A percentile compares a stretch with the other conserved stretches of the same genome.
Conservation (phyloP, 331 rosid genomes). For the Pyracantha coccinea region DNA sequence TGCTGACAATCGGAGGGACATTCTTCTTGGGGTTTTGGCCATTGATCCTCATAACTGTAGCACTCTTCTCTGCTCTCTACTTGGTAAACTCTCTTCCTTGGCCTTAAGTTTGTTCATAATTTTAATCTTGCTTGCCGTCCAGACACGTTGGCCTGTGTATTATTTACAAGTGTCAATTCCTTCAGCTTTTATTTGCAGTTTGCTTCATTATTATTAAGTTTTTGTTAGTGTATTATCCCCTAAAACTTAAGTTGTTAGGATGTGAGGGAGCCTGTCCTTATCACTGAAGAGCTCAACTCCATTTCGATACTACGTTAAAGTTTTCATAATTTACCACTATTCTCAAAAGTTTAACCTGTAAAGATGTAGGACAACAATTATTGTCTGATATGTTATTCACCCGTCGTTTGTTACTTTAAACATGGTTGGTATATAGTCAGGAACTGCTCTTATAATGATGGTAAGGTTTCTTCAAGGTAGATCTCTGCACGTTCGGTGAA, state of each 20-base stretch:
- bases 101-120: not conserved
- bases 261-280: not conserved
- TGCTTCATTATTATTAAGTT: not conserved
- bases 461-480: not conserved
- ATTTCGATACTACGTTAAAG: not conserved
- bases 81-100: slow-evolving; percentile 46
- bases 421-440: not conserved
- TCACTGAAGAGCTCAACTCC: not conserved
- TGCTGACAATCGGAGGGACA: slow-evolving; percentile 83
- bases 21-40: slow-evolving; percentile 96
- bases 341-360: not conserved
- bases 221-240: not conserved
- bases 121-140: not conserved
- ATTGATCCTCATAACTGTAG: slow-evolving; percentile 57
- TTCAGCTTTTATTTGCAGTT: not conserved
- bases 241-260: not conserved
- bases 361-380: not conserved
- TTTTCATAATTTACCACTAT: not conserved
- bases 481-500: not conserved
- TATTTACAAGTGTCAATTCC: not conserved
- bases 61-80: slow-evolving; percentile 63
- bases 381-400: not conserved
- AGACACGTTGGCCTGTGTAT: not conserved
- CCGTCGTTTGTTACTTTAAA: not conserved
- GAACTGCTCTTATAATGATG: not conserved